These are phyloP conservation scores for Schoenoplectus tabernaemontani DNA, from an alignment of 202 grass and related monocot species.

Conservation along the genomic window DNA sequence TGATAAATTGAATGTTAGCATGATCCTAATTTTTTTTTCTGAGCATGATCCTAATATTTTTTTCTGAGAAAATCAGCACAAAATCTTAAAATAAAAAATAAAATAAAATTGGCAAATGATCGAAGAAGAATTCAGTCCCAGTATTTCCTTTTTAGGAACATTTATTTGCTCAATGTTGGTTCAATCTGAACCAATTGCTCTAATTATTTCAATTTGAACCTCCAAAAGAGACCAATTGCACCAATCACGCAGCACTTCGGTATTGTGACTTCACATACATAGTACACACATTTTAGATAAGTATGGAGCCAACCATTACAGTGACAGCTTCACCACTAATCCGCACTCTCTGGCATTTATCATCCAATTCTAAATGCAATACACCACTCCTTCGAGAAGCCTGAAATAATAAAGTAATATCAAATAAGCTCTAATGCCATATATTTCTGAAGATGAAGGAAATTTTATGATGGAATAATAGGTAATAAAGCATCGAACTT, in stretches of 20 bases:
- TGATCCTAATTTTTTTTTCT: background rate
- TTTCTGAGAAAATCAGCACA: background rate
- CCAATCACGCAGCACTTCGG: background rate
- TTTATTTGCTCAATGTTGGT: background rate
- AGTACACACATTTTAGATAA: conserved; percentile 17
- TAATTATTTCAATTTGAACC: background rate
- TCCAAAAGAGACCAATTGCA: background rate
- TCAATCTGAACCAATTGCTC: no score
- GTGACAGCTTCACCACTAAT: conserved; percentile 64
- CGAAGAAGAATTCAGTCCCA: background rate
- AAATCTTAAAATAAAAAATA: background rate
- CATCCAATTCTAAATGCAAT: conserved; percentile 47
- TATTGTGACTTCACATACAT: background rate
- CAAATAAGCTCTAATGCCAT: conserved; percentile 14
- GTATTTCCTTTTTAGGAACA: background rate
- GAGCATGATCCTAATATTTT: no score
- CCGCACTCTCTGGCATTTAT: conserved; percentile 27
- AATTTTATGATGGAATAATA: conserved; percentile 16
- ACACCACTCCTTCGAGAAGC: conserved; percentile 56
- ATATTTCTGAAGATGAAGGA: conserved; percentile 27
- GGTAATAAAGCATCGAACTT: background rate
- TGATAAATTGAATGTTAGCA: background rate
- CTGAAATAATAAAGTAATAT: conserved; percentile 15
- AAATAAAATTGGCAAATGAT: background rate
- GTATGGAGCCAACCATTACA: conserved; percentile 47